Evolutionary conservation across 2,329 filamentous ascomycete species (phyloP), one percentile per base, ranked within the genome.

Genomic region (Ophioceras dolichostomum): DNA sequence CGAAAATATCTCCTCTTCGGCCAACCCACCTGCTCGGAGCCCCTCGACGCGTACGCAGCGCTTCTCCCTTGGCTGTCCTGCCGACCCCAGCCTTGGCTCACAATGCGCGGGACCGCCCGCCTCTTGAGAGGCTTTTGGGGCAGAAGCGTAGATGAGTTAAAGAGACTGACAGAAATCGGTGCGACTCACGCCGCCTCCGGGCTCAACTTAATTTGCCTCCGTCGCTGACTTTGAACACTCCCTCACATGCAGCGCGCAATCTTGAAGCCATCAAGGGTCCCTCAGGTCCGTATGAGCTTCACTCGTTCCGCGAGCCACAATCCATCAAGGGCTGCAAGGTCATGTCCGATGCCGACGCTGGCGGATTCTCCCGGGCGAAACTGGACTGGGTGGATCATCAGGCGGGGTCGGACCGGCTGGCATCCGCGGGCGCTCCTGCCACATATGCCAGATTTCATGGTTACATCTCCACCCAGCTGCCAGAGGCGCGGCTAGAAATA

Each of bases 331-430:
- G 64, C 43, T 74, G 70, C 57, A 91, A 94, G 57, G 66, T 83
- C 46, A 91, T 96, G 78, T 83, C 79, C 47, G 89, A 98, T 56
- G 67, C 68, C 40, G 81, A 89, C 50, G 85, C 94, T 18, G 89
- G 89, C 43, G 91, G 89, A 41, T 88, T 76, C 62, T 94, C 88
- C 24, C 73, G 73, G 14, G 81, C 77, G 30, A 62, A 73, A 32
- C 66, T 96, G 42, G 81, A 88, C 49, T 79, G 76, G 54, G 62
- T 77, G 29, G 61, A 56, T 4, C 31, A 40, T 24, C 27, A 42
- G 32, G 33, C 45, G 7, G 39, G 52, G 3, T 27, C 36, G 12
- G 8, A 43, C 10, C 10, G 44, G 22, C 12, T 43, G 2, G 29
- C 43, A 19, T 45, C 40, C 39, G 40, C 43, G 28, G 36, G 41